phyloP scores from a whole-genome alignment of 2,329 filamentous ascomycete genomes.

The Xylogone sp. region DNA sequence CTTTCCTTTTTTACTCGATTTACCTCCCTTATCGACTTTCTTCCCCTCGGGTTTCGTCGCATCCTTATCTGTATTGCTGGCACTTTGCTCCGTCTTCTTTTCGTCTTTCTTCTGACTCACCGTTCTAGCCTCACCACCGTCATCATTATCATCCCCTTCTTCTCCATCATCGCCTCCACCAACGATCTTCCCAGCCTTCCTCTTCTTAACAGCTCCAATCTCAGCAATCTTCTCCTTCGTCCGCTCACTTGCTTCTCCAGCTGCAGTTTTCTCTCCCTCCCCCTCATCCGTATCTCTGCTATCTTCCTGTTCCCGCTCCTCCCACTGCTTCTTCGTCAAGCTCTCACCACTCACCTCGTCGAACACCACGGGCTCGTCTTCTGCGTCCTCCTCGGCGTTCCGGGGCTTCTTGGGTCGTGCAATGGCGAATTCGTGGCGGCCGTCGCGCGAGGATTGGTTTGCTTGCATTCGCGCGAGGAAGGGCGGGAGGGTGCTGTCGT shows the following conservation, averaged over 20 bases:
- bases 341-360: constrained; percentile 66
- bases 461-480: constrained; percentile 57
- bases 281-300: constrained; percentile 19
- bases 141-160: constrained; percentile 24
- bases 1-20: constrained; percentile 36
- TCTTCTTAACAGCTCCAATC: constrained; percentile 47
- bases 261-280: constrained; percentile 2
- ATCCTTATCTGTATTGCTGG: not conserved
- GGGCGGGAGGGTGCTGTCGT: constrained; percentile 55
- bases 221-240: constrained; percentile 33
- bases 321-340: constrained; percentile 30
- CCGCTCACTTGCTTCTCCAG: constrained; percentile 11
- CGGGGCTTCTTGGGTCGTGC: constrained; percentile 43
- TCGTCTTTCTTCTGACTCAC: not conserved
- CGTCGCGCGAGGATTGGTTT: constrained; percentile 43
- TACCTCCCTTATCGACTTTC: constrained; percentile 18
- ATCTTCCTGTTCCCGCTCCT: constrained; percentile 26
- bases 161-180: constrained; percentile 36
- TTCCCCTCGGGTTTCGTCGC: constrained; percentile 9
- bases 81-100: constrained; percentile 1
- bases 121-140: constrained; percentile 5
- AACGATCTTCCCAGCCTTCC: constrained; percentile 50
- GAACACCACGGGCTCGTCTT: constrained; percentile 72
- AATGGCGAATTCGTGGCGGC: constrained; percentile 32
- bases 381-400: constrained; percentile 65